Conservation (phyloP, 176 grass and related monocot species). For the Carex kokanica region DNA sequence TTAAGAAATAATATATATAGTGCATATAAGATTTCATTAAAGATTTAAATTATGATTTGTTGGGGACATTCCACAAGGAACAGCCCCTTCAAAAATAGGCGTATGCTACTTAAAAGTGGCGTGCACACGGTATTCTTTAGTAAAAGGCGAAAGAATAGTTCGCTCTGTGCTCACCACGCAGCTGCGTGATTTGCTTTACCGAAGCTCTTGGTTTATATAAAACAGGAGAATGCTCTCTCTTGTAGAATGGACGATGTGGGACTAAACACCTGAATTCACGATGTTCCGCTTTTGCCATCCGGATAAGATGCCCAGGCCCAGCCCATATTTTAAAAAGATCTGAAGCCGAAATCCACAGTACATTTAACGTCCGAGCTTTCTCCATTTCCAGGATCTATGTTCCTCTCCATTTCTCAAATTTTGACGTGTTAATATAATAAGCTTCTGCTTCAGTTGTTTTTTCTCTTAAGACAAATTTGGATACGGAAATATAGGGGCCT, state of each 20-base stretch:
- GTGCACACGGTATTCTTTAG: conserved; percentile 69
- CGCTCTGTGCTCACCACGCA: conserved; percentile 61
- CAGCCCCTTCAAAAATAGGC: conserved; percentile 3
- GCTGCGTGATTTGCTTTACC: conserved; percentile 24
- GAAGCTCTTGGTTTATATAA: too few species aligned
- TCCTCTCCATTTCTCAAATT: neutral
- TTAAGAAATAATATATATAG: too few species aligned
- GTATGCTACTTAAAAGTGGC: conserved; percentile 25
- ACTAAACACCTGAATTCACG: neutral
- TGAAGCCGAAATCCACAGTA: neutral
- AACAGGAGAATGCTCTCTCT: neutral
- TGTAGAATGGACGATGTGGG: neutral
- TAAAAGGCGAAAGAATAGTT: conserved; percentile 75
- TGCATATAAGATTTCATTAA: too few species aligned
- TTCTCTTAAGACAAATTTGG: too few species aligned
- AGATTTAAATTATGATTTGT: neutral
- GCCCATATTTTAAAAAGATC: too few species aligned
- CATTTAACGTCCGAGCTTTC: neutral
- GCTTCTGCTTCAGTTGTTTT: too few species aligned
- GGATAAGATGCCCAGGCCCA: too few species aligned
- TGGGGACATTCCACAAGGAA: neutral
- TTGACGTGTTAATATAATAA: too few species aligned
- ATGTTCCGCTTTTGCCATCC: neutral
- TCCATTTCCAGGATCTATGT: neutral
- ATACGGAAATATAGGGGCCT: too few species aligned